Percentiles rank a stretch among this genome's conserved stretches.
Conservation (phyloP, 2,329 filamentous ascomycete species). For the Exophiala spinifera region DNA sequence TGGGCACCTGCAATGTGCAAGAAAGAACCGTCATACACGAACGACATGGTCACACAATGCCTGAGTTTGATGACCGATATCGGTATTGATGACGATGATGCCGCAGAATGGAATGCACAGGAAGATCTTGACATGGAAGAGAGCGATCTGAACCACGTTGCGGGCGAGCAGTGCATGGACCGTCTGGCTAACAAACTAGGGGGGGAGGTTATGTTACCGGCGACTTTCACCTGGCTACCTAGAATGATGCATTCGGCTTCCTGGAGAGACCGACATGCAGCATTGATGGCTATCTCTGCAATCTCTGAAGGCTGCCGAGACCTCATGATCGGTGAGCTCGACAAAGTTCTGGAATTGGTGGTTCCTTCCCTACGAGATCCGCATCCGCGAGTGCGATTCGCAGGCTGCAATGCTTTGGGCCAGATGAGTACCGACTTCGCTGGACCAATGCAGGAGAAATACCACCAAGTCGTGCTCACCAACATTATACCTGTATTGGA, state of each 20-base stretch:
- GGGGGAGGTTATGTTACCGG: conserved; percentile 84
- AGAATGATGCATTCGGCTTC: conserved; percentile 94
- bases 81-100: conserved; percentile 90
- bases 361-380: conserved; percentile 84
- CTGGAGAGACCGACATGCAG: conserved; percentile 94
- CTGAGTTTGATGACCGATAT: conserved; percentile 97
- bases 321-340: conserved; percentile 89
- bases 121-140: conserved; percentile 96
- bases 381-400: conserved; percentile 93
- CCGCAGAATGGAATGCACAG: conserved; percentile 84
- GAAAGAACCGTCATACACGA: conserved; percentile 87
- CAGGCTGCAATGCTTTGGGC: conserved; percentile 95
- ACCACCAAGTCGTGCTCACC: conserved; percentile 80
- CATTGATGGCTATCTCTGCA: conserved; percentile 96
- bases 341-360: conserved; percentile 92
- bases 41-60: conserved; percentile 97
- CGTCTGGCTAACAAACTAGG: conserved; percentile 94
- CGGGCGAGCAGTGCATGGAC: conserved; percentile 98
- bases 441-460: conserved; percentile 94
- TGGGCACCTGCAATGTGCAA: conserved; percentile 91
- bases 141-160: conserved; percentile 94
- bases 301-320: conserved; percentile 97
- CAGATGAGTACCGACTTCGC: conserved; percentile 99
- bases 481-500: conserved; percentile 90
- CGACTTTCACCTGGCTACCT: conserved; percentile 94